Base-by-base conservation (phyloP, 208 protist species). In the Histomonas meleagridis region DNA sequence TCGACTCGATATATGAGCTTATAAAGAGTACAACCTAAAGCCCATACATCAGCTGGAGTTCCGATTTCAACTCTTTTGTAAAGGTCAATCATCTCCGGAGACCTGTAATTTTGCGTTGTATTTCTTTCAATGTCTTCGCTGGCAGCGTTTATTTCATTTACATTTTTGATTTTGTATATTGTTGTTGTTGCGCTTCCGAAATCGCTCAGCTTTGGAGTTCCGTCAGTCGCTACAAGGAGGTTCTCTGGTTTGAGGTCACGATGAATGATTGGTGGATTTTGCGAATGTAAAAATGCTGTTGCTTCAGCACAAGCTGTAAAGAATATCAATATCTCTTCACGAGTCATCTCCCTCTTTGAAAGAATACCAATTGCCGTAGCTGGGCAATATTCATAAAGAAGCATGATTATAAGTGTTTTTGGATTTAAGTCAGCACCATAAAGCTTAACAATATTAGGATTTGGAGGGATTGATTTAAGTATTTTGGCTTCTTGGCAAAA, bases 161-260 rank as follows among this genome's bases (percentile, higher is more conserved):
- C 0, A 51, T 79, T 40, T 18, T 49, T 79, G 28, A 18, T 28
- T 18, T 46, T 3, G 1, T 46, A 79, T 1, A 79, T 28, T 46
- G 3, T 79, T 49, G 62, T 90, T 43, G 91, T 92, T 28, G 51
- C 46, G 16, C 62, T 90, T 32, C 91, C 91, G 28, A 92, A 92
- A 92, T 92, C 91, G 70, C 91, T 90, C 9, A 92, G 38, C 32
- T 86, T 76, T 62, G 78, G 90, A 18, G 49, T 18, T 46, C 60
- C 49, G 16, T 91, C 65, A 12, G 53, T 0, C 12, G 35, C 14
- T 18, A 92, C 32, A 28, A 92, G 69, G 9, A 92, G 28, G 21
- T 92, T 92, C 35, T 92, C 91, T 62, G 90, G 91, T 62, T 92
- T 92, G 0, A 92, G 43, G 23, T 92, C 91, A 0, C 91, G 65